A percentile compares a stretch with the other conserved stretches of the same genome.
Evolutionary conservation across 768 basidiomycete species (phyloP).

Genomic region (Candolleomyces efflorescens): DNA sequence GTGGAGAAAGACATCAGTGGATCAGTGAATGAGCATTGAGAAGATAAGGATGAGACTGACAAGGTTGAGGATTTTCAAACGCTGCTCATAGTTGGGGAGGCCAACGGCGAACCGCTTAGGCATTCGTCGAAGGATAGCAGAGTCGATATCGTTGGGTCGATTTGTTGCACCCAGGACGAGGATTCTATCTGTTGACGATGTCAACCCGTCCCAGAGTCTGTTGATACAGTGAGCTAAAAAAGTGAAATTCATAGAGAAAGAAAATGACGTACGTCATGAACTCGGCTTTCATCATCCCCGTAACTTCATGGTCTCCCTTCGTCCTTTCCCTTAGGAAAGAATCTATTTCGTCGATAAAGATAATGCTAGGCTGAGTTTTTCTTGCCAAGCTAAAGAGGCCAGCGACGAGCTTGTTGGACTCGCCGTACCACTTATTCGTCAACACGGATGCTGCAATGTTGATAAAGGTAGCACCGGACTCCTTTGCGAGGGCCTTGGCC

Average conservation of each 20-base stretch:
- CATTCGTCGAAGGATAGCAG: constrained; percentile 91
- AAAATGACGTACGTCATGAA: constrained; percentile 73
- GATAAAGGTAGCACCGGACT: constrained; percentile 96
- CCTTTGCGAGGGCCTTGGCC: constrained; percentile 97
- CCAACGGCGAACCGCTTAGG: constrained; percentile 91
- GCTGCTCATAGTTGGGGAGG: constrained; percentile 73
- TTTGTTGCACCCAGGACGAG: constrained; percentile 95
- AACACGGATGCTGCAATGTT: constrained; percentile 45
- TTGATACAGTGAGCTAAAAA: background rate
- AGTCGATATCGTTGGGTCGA: constrained; percentile 86
- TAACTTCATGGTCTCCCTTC: constrained; percentile 92
- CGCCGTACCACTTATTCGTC: constrained; percentile 48
- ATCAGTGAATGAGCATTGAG: background rate
- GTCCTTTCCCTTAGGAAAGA: constrained; percentile 88
- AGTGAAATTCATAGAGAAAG: background rate
- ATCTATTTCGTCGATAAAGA: constrained; percentile 99
- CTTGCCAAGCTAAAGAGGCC: constrained; percentile 90
- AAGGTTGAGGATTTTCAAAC: constrained; percentile 78
- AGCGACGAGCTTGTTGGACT: constrained; percentile 88
- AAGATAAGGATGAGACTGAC: constrained; percentile 35
- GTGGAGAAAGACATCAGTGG: constrained; percentile 1
- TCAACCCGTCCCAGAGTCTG: constrained; percentile 94
- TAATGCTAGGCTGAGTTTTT: constrained; percentile 92
- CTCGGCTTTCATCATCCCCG: constrained; percentile 97
- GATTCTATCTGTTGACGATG: constrained; percentile 76